Evolutionary conservation across 2,329 filamentous ascomycete genomes (phyloP).

Genomic region (Didymosphaeria variabile): DNA sequence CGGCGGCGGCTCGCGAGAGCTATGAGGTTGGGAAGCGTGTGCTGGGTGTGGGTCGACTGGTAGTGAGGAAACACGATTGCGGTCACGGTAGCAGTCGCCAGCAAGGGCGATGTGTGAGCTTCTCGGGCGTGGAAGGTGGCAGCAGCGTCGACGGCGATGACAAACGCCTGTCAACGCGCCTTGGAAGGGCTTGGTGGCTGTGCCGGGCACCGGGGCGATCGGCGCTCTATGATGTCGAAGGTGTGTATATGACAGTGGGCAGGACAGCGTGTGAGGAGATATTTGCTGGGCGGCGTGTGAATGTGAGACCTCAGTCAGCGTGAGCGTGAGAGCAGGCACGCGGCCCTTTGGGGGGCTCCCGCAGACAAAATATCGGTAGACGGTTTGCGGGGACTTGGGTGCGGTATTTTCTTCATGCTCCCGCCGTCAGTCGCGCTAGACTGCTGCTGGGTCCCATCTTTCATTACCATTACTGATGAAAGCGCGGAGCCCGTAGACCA

Average conservation of each 20-base stretch:
- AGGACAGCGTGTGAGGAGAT: not conserved
- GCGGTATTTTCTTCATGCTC: conserved; percentile 19
- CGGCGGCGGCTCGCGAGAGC: conserved; percentile 39
- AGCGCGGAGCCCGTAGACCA: not conserved
- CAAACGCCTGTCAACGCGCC: conserved; percentile 19
- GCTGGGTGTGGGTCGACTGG: conserved; percentile 37
- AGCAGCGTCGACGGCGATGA: conserved; percentile 20
- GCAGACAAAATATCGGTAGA: conserved; percentile 14
- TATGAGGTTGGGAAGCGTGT: conserved; percentile 40
- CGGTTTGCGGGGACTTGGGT: conserved; percentile 11
- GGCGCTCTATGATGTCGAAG: conserved; percentile 17
- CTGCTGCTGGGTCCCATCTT: conserved; percentile 12
- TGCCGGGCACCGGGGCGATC: conserved; percentile 15
- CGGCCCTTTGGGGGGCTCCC: conserved; percentile 2
- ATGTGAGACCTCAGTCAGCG: not conserved
- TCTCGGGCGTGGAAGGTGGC: conserved; percentile 13
- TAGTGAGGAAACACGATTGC: conserved; percentile 46
- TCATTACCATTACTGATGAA: conserved; percentile 13
- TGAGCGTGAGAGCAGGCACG: not conserved
- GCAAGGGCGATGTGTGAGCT: conserved; percentile 17
- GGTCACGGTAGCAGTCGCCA: conserved; percentile 30
- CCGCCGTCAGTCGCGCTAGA: conserved; percentile 10
- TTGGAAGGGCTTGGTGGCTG: conserved; percentile 14
- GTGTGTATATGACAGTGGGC: not conserved
- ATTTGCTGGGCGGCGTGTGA: not conserved